phyloP scores from a whole-genome alignment of 78 protist species.

The Creolimax fragrantissima region DNA sequence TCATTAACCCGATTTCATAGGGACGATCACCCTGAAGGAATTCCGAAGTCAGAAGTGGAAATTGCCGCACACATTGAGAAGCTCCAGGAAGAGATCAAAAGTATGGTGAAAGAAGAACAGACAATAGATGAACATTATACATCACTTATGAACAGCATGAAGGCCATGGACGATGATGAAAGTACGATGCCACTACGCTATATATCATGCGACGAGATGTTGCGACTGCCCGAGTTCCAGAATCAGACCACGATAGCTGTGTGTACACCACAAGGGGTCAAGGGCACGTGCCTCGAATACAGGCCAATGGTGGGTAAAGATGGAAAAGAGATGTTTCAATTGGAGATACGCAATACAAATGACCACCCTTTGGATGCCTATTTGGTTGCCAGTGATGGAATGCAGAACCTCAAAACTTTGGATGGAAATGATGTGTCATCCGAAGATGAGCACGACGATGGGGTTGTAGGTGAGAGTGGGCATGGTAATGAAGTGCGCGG shows the following conservation, averaged over 20 bases:
- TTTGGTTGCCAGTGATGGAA: neutral
- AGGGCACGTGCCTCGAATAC: neutral
- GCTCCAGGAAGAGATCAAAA: neutral
- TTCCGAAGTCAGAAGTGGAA: neutral
- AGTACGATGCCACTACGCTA: conserved; percentile 9
- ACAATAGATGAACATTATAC: neutral
- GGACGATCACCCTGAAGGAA: neutral
- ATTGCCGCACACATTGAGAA: neutral
- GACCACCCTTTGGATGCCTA: neutral
- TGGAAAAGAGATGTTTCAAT: conserved; percentile 8
- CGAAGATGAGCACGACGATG: too few species aligned
- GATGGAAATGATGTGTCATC: neutral
- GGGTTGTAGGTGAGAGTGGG: neutral
- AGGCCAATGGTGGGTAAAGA: neutral
- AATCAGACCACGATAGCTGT: conserved; percentile 74
- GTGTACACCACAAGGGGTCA: conserved; percentile 76
- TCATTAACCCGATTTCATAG: too few species aligned
- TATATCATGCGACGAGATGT: conserved; percentile 70
- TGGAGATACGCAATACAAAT: conserved; percentile 80
- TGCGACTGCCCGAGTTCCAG: conserved; percentile 31
- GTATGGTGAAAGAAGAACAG: neutral
- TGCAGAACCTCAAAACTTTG: neutral
- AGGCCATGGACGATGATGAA: neutral
- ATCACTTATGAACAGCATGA: neutral
- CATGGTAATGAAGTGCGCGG: too few species aligned